These are phyloP conservation scores for Puccinia hordei DNA, from an alignment of 1,284 basidiomycete genomes.

Conservation along the genomic window DNA sequence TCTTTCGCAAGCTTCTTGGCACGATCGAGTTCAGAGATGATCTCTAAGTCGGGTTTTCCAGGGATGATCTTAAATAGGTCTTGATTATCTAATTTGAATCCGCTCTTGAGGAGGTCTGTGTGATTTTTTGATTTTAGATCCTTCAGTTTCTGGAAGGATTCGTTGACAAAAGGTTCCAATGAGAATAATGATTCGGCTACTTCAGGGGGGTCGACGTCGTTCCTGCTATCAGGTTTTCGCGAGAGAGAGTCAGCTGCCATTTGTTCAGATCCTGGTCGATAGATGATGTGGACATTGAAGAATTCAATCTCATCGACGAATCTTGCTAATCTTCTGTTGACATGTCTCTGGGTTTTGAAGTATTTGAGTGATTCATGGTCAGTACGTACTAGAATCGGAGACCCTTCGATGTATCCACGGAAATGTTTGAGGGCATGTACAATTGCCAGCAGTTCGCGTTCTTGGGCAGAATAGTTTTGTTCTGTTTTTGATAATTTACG, in stretches of 20 bases:
- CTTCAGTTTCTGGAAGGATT: neutral
- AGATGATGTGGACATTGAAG: conserved; percentile 4
- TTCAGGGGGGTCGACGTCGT: conserved; percentile 9
- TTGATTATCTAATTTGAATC: no score
- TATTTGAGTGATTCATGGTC: conserved; percentile 19
- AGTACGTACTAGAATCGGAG: conserved; percentile 4
- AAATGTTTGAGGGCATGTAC: conserved; percentile 19
- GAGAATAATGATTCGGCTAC: neutral
- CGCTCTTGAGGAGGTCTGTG: no score
- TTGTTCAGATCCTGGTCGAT: conserved; percentile 8
- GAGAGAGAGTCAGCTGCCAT: conserved; percentile 14
- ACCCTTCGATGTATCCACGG: conserved; percentile 14
- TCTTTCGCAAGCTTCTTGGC: neutral
- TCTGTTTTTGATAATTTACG: conserved; percentile 16
- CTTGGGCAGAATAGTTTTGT: neutral
- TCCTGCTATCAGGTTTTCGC: neutral
- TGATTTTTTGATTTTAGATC: no score
- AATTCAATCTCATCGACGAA: conserved; percentile 20
- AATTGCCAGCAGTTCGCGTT: conserved; percentile 23
- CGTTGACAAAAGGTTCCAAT: neutral
- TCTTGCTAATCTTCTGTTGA: neutral
- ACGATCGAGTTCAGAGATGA: neutral
- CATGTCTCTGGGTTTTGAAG: conserved; percentile 19
- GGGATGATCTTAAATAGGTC: no score
- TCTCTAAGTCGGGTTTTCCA: no score